A percentile compares a stretch with the other conserved stretches of the same genome.
Evolutionary conservation across 2,329 filamentous ascomycete genomes (phyloP).

Genomic region (Trichophyton rubrum): DNA sequence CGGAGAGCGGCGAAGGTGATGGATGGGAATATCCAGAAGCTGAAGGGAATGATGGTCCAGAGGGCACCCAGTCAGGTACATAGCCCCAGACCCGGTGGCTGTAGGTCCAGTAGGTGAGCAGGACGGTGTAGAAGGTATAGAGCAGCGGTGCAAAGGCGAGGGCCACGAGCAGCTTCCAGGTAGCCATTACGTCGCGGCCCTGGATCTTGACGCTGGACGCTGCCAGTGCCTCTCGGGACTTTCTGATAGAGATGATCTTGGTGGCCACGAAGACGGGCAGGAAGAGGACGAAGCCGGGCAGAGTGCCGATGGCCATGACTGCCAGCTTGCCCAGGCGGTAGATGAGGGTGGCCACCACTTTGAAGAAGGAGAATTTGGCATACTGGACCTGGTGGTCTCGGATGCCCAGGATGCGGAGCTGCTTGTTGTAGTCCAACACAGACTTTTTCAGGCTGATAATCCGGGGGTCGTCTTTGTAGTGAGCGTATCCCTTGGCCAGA

Average conservation of each 20-base stretch:
- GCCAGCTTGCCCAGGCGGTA: slow-evolving; percentile 69
- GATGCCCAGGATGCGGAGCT: slow-evolving; percentile 72
- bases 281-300: slow-evolving; percentile 80
- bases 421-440: slow-evolving; percentile 74
- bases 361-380: slow-evolving; percentile 65
- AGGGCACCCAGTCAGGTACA: slow-evolving; percentile 69
- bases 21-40: slow-evolving; percentile 68
- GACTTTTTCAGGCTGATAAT: slow-evolving; percentile 62
- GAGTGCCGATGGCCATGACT: slow-evolving; percentile 63
- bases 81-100: slow-evolving; percentile 72
- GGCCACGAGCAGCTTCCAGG: slow-evolving; percentile 86
- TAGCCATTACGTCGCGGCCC: slow-evolving; percentile 79
- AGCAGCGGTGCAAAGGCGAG: slow-evolving; percentile 69
- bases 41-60: slow-evolving; percentile 60
- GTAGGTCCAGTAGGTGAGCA: slow-evolving; percentile 66
- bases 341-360: slow-evolving; percentile 62
- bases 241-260: slow-evolving; percentile 68
- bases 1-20: slow-evolving; percentile 88
- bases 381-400: slow-evolving; percentile 93
- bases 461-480: slow-evolving; percentile 80
- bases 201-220: slow-evolving; percentile 81
- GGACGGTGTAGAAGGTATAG: slow-evolving; percentile 66
- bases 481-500: slow-evolving; percentile 78
- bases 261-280: slow-evolving; percentile 75
- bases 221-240: slow-evolving; percentile 71